A percentile compares a stretch with the other conserved stretches of the same genome.
These are phyloP conservation scores for Phytopythium helicoides DNA, from an alignment of 352 stramenopile species.

Conservation along the genomic window DNA sequence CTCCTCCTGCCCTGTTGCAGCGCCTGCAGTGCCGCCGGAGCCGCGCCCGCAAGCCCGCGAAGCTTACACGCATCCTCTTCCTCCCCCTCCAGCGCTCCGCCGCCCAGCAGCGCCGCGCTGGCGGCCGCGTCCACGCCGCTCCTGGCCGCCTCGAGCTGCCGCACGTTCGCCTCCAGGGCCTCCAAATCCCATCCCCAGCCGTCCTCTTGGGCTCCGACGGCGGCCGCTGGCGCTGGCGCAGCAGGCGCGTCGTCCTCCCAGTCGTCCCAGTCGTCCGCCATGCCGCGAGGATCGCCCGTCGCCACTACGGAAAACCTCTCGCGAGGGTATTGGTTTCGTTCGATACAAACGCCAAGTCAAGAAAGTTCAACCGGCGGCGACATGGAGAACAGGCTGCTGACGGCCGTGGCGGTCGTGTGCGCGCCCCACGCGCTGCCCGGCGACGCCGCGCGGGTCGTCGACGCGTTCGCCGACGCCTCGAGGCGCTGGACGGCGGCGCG, in stretches of 20 bases:
- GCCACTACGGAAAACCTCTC: no score
- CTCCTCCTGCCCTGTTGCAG: conserved; percentile 7
- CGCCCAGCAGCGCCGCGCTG: conserved; percentile 1
- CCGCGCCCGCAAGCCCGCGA: conserved; percentile 9
- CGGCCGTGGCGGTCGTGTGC: conserved; percentile 1
- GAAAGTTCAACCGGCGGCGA: no score
- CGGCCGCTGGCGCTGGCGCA: neutral
- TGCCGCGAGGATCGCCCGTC: no score
- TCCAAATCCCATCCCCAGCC: conserved; percentile 33
- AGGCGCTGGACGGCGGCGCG: neutral
- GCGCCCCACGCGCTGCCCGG: no score
- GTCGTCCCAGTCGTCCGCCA: conserved; percentile 39
- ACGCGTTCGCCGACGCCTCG: conserved; percentile 1
- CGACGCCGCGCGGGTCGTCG: neutral
- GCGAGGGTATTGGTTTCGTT: no score
- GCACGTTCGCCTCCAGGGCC: conserved; percentile 27
- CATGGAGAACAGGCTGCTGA: neutral
- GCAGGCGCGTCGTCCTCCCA: conserved; percentile 35
- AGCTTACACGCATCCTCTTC: neutral
- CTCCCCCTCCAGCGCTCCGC: neutral
- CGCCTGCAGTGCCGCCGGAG: conserved; percentile 4
- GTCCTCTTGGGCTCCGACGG: neutral
- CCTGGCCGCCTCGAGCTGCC: neutral
- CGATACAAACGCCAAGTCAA: no score
- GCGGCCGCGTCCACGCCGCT: neutral